Evolutionary conservation across 2,329 filamentous ascomycete genomes (phyloP), one percentile per base, ranked within the genome.

Genomic region (Elsinoe ampelina): DNA sequence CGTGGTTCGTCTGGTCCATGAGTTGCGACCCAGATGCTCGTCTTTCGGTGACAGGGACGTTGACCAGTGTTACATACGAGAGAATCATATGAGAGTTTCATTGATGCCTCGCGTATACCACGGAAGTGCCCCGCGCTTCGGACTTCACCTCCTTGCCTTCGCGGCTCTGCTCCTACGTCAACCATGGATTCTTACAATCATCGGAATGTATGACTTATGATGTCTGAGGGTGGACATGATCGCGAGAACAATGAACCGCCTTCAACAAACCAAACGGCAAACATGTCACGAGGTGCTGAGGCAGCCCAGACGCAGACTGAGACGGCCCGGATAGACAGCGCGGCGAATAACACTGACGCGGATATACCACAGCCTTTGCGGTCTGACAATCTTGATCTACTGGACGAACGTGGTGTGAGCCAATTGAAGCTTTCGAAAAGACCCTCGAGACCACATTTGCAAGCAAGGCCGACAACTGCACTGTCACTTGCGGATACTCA

Each of bases 401-500:
- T 73, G 43, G 67, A 70, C 59, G 63, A 63, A 58, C 39, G 61
- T 58, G 60, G 57, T 36, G 58, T 64, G 61, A 62, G 62, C 47
- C 63, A 67, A 60, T 58, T 71, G 45, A 64, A 70, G 43, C 59
- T 69, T 10, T 65, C 68, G 3, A 69, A 70, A 22, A 68, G 66
- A 39, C 54, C 68, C 19, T 67, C 68, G 3, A 55, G 70, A 54
- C 74, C 75, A 20, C 69, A 72, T 57, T 64, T 78, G 15, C 69
- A 73, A 22, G 83, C 86, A 1, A 83, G 82, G 58, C 83, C 92
- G 48, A 96, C 91, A 2, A 96, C 90, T 0, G 90, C 90, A 8
- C 67, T 97, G 12, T 92, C 89, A 0, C 80, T 89, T 13, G 79
- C 90, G 60, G 90, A 92, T 62, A 85, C 91, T 57, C 86, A 89